A percentile compares a stretch with the other conserved stretches of the same genome.
Conservation (phyloP, 176 grass and related monocot species). For the Tillandsia leiboldiana region DNA sequence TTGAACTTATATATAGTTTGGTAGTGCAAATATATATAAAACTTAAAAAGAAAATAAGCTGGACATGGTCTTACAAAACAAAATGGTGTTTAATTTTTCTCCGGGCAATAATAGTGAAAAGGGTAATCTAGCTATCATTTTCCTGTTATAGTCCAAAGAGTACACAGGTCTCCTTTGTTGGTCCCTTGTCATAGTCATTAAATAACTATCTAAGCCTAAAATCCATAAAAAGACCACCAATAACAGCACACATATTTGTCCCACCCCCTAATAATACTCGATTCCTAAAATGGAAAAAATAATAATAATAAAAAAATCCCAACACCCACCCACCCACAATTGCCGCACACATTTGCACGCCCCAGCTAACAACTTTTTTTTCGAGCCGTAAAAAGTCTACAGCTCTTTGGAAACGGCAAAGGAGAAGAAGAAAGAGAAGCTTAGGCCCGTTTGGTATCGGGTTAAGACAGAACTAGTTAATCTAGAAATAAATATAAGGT, state of each 20-base stretch:
- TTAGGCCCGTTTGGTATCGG: too few species aligned
- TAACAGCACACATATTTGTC: not conserved
- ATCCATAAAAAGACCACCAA: not conserved
- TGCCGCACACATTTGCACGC: not conserved
- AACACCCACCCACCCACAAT: not conserved
- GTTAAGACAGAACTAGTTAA: too few species aligned
- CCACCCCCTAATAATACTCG: not conserved
- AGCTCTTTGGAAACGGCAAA: not conserved
- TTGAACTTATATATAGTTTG: too few species aligned
- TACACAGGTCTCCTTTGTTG: not conserved
- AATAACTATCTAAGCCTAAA: constrained; percentile 2
- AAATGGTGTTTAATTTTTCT: too few species aligned
- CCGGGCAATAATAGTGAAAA: not conserved
- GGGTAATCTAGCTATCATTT: not conserved
- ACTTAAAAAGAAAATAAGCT: too few species aligned
- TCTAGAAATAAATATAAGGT: too few species aligned
- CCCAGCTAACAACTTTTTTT: not conserved
- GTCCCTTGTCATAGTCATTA: not conserved
- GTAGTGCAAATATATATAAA: too few species aligned
- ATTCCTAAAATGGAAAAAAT: not conserved
- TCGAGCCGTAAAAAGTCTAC: not conserved
- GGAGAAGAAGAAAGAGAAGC: not conserved
- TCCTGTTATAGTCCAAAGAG: not conserved
- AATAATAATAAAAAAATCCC: too few species aligned
- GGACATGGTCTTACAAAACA: too few species aligned